A percentile compares a stretch with the other conserved stretches of the same genome.
Evolutionary conservation across 371 early-diverging fungal species (phyloP).

Genomic region (Apophysomyces variabilis): DNA sequence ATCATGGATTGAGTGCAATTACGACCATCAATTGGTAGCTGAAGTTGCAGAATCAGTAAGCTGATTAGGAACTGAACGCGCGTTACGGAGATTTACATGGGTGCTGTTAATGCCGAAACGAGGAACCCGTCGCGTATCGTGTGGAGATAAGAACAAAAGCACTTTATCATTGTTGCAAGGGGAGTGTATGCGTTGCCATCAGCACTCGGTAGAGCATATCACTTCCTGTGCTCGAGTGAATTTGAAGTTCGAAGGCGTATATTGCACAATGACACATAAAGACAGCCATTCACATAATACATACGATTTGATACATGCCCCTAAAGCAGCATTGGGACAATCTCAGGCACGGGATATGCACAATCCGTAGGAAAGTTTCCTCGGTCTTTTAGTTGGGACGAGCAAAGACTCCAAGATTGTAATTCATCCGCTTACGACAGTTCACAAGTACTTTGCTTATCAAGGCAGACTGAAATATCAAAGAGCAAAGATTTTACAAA

Average conservation of each 20-base stretch:
- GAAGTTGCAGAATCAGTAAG: slow-evolving; percentile 18
- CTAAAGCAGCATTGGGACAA: not conserved
- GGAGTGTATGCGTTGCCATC: not conserved
- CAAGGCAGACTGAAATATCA: not conserved
- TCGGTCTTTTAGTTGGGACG: not conserved
- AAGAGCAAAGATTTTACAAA: not conserved
- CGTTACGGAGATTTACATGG: not conserved
- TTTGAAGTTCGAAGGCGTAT: not conserved
- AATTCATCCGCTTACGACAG: no score
- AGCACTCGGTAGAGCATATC: not conserved
- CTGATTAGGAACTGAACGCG: not conserved
- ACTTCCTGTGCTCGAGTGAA: not conserved
- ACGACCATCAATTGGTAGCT: slow-evolving; percentile 44
- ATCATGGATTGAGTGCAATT: slow-evolving; percentile 8
- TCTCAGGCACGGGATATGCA: not conserved
- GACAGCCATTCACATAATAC: not conserved
- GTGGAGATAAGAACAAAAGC: not conserved
- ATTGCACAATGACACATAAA: not conserved
- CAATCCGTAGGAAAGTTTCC: not conserved
- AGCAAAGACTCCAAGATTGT: not conserved
- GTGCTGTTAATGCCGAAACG: not conserved
- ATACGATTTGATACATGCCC: not conserved
- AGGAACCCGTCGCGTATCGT: not conserved
- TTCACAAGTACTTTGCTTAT: not conserved
- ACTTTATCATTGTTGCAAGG: not conserved